These are phyloP conservation scores for Hypoxylon sp. DNA, from an alignment of 2,329 filamentous ascomycete genomes.

Conservation along the genomic window DNA sequence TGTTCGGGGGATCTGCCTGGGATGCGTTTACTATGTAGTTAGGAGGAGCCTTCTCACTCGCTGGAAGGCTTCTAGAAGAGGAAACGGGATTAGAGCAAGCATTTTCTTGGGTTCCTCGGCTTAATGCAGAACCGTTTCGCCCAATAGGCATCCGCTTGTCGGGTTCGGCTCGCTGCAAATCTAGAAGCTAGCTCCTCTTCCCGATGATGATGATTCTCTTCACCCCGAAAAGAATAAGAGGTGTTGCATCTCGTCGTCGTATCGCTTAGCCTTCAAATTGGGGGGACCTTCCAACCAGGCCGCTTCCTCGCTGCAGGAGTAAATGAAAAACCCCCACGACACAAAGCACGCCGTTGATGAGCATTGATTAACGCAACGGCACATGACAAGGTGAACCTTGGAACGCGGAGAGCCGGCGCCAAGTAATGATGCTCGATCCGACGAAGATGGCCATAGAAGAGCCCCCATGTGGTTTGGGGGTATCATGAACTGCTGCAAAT, in stretches of 20 bases:
- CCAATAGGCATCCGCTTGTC: conserved; percentile 21
- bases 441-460: conserved; percentile 22
- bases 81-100: conserved; percentile 29
- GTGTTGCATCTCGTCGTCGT: conserved; percentile 33
- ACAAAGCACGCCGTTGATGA: conserved; percentile 23
- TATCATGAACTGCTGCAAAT: conserved; percentile 29
- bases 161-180: conserved; percentile 22
- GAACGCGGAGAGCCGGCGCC: conserved; percentile 19
- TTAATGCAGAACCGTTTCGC: conserved; percentile 35
- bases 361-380: conserved; percentile 33
- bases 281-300: conserved; percentile 27
- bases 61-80: conserved; percentile 36
- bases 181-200: conserved; percentile 21
- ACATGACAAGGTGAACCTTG: conserved; percentile 35
- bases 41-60: conserved; percentile 30
- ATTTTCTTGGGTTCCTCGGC: conserved; percentile 30
- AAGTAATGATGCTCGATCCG: conserved; percentile 27
- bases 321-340: conserved; percentile 36
- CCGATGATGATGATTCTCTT: conserved; percentile 18
- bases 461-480: conserved; percentile 30
- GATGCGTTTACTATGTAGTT: conserved; percentile 36
- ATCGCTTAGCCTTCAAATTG: conserved; percentile 33
- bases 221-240: conserved; percentile 8
- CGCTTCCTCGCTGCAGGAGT: conserved; percentile 14
- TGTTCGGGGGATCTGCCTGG: conserved; percentile 42